These are phyloP conservation scores for Heterobasidion parviporum DNA, from an alignment of 1,284 basidiomycete species.

Conservation along the genomic window DNA sequence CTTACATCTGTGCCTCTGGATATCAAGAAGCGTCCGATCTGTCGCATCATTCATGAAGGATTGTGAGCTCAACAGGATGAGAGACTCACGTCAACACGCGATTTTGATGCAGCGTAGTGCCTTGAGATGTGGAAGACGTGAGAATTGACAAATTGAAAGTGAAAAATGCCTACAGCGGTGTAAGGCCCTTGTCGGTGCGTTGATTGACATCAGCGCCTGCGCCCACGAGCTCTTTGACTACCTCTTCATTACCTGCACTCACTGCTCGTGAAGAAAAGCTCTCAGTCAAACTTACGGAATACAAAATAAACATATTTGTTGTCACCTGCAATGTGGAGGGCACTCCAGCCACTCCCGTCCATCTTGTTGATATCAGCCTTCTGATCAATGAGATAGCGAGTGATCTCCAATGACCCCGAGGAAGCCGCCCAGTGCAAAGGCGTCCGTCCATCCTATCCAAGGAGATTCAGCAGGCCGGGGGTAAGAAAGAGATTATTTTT, in stretches of 20 bases:
- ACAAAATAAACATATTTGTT: not conserved
- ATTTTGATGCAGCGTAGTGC: slow-evolving; percentile 93
- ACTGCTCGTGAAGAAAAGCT: slow-evolving; percentile 32
- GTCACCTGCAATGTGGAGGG: slow-evolving; percentile 80
- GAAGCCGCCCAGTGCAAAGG: slow-evolving; percentile 88
- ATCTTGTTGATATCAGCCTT: slow-evolving; percentile 63
- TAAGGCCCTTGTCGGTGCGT: slow-evolving; percentile 81
- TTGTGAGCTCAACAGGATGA: not conserved
- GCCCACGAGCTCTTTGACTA: slow-evolving; percentile 75
- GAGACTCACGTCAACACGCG: slow-evolving; percentile 69
- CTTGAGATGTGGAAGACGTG: slow-evolving; percentile 29
- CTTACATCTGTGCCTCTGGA: slow-evolving; percentile 80
- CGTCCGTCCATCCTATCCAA: slow-evolving; percentile 73
- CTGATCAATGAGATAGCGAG: slow-evolving; percentile 66
- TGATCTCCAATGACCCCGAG: slow-evolving; percentile 62
- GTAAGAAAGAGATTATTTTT: slow-evolving; percentile 1
- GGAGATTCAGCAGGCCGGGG: slow-evolving; percentile 2
- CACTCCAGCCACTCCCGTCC: slow-evolving; percentile 79
- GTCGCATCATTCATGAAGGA: not conserved
- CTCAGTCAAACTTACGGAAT: slow-evolving; percentile 7
- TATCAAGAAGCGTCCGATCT: slow-evolving; percentile 86
- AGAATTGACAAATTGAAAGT: not conserved
- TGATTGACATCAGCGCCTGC: slow-evolving; percentile 81
- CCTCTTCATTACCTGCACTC: slow-evolving; percentile 73
- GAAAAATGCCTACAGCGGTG: slow-evolving; percentile 62